These are phyloP conservation scores for Ballota nigra DNA, from an alignment of 257 asterid genomes.

Conservation along the genomic window DNA sequence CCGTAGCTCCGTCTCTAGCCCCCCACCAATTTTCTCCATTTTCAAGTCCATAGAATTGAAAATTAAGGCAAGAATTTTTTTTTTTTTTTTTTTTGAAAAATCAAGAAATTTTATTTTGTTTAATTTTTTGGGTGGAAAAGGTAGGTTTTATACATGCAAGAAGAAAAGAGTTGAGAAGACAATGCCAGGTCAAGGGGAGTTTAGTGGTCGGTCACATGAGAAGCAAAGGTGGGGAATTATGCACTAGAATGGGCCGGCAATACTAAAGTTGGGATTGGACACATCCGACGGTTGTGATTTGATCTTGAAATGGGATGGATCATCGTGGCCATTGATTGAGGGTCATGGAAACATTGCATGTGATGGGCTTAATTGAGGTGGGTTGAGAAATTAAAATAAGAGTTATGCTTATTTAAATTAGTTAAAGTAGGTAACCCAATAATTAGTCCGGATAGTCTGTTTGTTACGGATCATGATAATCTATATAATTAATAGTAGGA, in stretches of 20 bases:
- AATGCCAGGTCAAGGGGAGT: conserved; percentile 52
- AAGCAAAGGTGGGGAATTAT: conserved; percentile 59
- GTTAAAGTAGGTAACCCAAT: background rate
- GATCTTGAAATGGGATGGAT: conserved; percentile 9
- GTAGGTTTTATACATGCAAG: conserved; percentile 31
- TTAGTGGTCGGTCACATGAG: conserved; percentile 66
- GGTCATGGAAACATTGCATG: conserved; percentile 53
- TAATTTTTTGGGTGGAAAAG: conserved; percentile 2
- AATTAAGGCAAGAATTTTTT: background rate
- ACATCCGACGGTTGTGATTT: conserved; percentile 36
- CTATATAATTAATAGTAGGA: no score
- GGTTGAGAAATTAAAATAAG: conserved; percentile 2
- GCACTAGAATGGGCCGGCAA: conserved; percentile 42
- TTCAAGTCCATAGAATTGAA: background rate
- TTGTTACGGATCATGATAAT: background rate
- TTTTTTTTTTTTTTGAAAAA: background rate
- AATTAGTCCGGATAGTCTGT: background rate
- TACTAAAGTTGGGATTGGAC: conserved; percentile 29
- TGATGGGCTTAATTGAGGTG: conserved; percentile 42
- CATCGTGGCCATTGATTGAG: conserved; percentile 35
- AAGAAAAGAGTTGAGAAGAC: conserved; percentile 16
- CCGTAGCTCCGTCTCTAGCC: conserved; percentile 67
- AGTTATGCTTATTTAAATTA: background rate
- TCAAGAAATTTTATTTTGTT: background rate
- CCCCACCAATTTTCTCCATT: conserved; percentile 43